Evolutionary conservation across 768 basidiomycete species (phyloP), one percentile per base, ranked within the genome.

Genomic region (Tulasnella sp.): DNA sequence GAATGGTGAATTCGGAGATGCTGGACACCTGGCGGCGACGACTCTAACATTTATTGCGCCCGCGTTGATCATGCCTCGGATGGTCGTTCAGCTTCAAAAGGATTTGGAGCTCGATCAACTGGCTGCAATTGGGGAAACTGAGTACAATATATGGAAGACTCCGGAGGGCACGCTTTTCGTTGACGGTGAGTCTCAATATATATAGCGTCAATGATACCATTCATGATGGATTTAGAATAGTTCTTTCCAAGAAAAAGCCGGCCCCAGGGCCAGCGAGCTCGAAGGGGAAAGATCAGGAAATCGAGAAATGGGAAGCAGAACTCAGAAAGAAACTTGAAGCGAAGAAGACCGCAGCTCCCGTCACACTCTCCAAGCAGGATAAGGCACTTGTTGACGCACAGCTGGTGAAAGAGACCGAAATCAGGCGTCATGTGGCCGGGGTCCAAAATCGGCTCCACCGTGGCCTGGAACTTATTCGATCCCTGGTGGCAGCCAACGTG

Each of bases 301-400:
- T 95, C 13, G 86, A 89, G 17, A 85, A 89, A 67, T 99, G 95
- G 95, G 96, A 99, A 63, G 86, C 84, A 26, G 94, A 99, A 62
- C 75, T 95, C n/a, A 81, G 93, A 9, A 84, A 88, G 65, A 82
- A 85, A 0, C 75, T 97, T 1, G 88, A 88, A 4, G 80, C 73
- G 58, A 97, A 97, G 74, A 90, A 88, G 69, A 71, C 76, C 1
- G 67, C 71, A 1, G 65, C 75, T 1, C 56, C 65, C 15, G 73
- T 72, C 4, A 74, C 75, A 1, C 70, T 97, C 17, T 88, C 88
- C 1, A 97, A 92, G 68, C 84, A 86, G 61, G 90, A 96, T 61
- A 83, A 86, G 62, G 84, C 82, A 0, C 77, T 90, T n/a, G 80
- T 98, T 11, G 78, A 85, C 51, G 82, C 82, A 2, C 95, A 98